Evolutionary conservation across 768 basidiomycete species (phyloP), one percentile per base, ranked within the genome.

Genomic region (Daedalea quercina): DNA sequence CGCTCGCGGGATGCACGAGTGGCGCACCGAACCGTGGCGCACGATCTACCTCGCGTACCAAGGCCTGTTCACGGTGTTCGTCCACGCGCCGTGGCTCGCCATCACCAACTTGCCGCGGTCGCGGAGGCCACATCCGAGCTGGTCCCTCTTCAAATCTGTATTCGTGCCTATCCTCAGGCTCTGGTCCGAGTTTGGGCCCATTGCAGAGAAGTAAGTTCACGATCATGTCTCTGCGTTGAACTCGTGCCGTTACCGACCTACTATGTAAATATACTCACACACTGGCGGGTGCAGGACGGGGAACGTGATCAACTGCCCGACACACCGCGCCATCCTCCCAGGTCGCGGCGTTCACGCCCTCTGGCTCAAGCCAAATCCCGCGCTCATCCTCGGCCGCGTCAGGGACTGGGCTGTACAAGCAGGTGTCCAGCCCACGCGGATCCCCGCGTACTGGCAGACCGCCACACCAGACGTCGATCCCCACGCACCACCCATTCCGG

Each of bases 401-500:
- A 56, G 52, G 26, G 48, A 53, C 13, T 52, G 53, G 46, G 62
- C 61, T 1, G 48, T 34, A 4, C 28, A 45, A 2, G 58, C 51
- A 8, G 45, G 44, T 17, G 60, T 59, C 7, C 47, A 57, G 17
- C 47, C 54, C 34, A 44, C 46, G 17, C 47, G 54, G 12, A 56
- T 62, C n/a, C 60, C 57, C 0, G 64, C 55, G 2, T 65, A 63
- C 51, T 65, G 64, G 62, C 23, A 57, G 6, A 31, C 28, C 28
- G 11, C 6, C 28, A 31, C 6, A 4, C 28, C 28, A 11, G 53
- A 62, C 52, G 56, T 58, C 44, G 34, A 47, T 15, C 57, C 54
- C 24, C 33, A 20, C 25, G 65, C 69, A 22, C 54, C 71, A 1
- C 74, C 78, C 3, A 64, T 60, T 44, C 70, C 71, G 0, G 78